Percentiles rank a stretch among this genome's conserved stretches.
phyloP scores from a whole-genome alignment of 192 early-diverging fungal genomes.

The Hyaloraphidium curvatum region DNA sequence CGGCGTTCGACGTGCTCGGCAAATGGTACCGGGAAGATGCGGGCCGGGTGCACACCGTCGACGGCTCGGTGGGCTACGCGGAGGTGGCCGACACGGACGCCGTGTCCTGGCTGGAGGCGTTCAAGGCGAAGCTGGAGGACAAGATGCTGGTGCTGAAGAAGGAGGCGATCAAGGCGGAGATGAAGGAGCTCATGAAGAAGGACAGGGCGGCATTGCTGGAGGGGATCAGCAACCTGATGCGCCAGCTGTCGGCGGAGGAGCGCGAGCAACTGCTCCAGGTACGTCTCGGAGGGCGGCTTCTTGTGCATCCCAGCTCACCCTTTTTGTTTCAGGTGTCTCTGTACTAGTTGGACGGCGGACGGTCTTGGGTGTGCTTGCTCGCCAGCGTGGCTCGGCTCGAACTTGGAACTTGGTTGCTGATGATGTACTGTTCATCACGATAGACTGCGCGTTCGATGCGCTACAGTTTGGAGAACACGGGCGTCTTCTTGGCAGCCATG shows the following conservation, averaged over 20 bases:
- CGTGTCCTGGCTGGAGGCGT: neutral
- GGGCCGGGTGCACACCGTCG: neutral
- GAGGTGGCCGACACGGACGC: neutral
- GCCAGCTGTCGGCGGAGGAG: neutral
- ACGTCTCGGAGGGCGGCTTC: too few relatives aligned
- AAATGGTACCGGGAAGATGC: slow-evolving; percentile 48
- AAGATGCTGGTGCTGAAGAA: neutral
- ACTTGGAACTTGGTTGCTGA: too few relatives aligned
- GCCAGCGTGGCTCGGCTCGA: too few relatives aligned
- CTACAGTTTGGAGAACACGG: too few relatives aligned
- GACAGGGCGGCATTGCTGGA: neutral
- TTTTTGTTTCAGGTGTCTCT: too few relatives aligned
- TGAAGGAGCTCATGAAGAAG: neutral
- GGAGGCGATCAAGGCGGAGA: neutral
- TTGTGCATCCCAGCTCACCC: too few relatives aligned
- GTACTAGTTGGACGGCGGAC: too few relatives aligned
- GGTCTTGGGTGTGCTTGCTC: too few relatives aligned
- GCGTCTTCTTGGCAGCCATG: too few relatives aligned
- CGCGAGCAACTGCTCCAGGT: neutral
- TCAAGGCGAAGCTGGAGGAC: neutral
- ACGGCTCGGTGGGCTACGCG: neutral
- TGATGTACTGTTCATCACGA: too few relatives aligned
- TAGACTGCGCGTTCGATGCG: too few relatives aligned
- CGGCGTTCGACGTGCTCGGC: slow-evolving; percentile 26
- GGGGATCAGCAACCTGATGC: neutral